Conservation (phyloP, 192 early-diverging fungal species). For the Coemansia sp. region DNA sequence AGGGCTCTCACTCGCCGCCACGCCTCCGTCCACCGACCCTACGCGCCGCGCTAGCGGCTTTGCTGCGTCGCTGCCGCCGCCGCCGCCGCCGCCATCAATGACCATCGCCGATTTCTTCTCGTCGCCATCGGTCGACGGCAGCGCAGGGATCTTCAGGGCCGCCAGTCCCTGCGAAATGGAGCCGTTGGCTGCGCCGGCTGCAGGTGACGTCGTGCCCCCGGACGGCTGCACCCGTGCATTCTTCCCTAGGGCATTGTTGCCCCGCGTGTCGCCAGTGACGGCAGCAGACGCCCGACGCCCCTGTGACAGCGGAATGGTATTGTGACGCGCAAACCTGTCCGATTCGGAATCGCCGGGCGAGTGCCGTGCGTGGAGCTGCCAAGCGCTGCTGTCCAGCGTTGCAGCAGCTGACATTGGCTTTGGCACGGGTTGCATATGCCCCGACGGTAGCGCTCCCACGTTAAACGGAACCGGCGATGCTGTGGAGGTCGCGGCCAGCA, state of each 20-base stretch:
- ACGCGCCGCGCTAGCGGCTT: too few species aligned
- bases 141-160: too few species aligned
- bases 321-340: slow-evolving; percentile 12
- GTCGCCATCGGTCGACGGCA: too few species aligned
- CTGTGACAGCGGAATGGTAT: slow-evolving; percentile 27
- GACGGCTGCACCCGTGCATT: slow-evolving; percentile 8
- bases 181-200: too few species aligned
- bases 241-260: slow-evolving; percentile 2
- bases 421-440: slow-evolving; percentile 41
- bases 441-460: slow-evolving; percentile 3
- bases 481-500: background rate
- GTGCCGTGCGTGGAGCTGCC: slow-evolving; percentile 7
- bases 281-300: slow-evolving; percentile 5
- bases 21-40: too few species aligned
- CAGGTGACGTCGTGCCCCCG: background rate
- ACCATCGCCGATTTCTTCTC: too few species aligned
- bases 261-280: background rate
- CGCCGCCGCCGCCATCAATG: too few species aligned
- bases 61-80: too few species aligned
- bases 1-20: too few species aligned
- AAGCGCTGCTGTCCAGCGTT: slow-evolving; percentile 5
- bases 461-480: background rate
- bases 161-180: too few species aligned
- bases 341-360: slow-evolving; percentile 6
- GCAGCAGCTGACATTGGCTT: slow-evolving; percentile 14